Conservation (phyloP, 805 yeast genomes). For the Myxozyma sirexii region DNA sequence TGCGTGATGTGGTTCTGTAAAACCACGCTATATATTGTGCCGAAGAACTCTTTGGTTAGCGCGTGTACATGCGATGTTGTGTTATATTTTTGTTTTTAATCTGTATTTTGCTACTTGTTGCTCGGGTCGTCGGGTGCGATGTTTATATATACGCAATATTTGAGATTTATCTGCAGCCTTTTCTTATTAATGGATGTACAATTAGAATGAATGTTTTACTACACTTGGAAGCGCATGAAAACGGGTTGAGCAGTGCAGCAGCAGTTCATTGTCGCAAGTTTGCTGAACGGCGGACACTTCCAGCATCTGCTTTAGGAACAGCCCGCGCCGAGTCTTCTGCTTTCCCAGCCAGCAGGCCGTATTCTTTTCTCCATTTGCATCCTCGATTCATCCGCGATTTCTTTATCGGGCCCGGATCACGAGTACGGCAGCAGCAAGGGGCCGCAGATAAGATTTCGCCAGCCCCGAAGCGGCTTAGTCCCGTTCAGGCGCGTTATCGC, state of each 20-base stretch:
- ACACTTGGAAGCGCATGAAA: too few species aligned
- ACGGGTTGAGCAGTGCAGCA: too few species aligned
- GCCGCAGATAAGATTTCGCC: not conserved
- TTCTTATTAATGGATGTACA: constrained; percentile 3
- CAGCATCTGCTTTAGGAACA: too few species aligned
- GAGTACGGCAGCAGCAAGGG: too few species aligned
- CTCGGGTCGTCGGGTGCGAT: not conserved
- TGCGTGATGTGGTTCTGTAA: not conserved
- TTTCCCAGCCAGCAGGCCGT: too few species aligned
- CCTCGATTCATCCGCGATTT: too few species aligned
- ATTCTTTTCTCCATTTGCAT: too few species aligned
- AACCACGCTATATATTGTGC: not conserved
- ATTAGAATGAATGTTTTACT: not conserved
- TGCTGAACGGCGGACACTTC: too few species aligned
- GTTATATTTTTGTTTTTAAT: not conserved
- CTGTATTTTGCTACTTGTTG: not conserved
- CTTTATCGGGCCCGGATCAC: too few species aligned
- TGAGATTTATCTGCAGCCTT: not conserved
- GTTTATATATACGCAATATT: not conserved
- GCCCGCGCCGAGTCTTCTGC: too few species aligned
- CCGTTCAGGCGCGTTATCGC: not conserved
- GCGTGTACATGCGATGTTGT: not conserved
- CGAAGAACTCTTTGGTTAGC: not conserved
- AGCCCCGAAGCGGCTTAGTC: not conserved
- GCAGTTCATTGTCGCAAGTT: too few species aligned